A percentile compares a stretch with the other conserved stretches of the same genome.
phyloP scores from a whole-genome alignment of 2,329 filamentous ascomycete species.

The Aspergillus pseudonomiae region DNA sequence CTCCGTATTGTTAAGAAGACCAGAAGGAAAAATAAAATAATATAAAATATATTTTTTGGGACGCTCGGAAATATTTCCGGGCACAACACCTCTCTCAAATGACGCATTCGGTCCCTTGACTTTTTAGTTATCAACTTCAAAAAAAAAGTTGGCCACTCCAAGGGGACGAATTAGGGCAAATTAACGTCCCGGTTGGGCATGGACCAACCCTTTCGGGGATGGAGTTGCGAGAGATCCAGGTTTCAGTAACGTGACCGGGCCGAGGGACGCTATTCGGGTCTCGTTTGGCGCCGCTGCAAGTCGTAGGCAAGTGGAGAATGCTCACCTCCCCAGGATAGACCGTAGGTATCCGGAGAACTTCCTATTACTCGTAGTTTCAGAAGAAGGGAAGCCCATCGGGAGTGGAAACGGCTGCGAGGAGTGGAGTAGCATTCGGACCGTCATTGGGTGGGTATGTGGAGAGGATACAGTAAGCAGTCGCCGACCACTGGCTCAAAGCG shows the following conservation, averaged over 20 bases:
- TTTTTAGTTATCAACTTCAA: not conserved
- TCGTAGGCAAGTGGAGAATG: conserved; percentile 3
- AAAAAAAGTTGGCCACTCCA: not conserved
- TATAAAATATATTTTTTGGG: not conserved
- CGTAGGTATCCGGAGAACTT: conserved; percentile 5
- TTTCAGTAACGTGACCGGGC: conserved; percentile 31
- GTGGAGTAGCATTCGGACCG: conserved; percentile 1
- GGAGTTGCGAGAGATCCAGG: conserved; percentile 2
- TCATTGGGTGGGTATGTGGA: conserved; percentile 11
- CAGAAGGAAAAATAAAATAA: not conserved
- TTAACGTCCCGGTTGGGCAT: not conserved
- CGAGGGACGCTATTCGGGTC: conserved; percentile 19
- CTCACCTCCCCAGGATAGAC: not conserved
- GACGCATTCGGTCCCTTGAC: not conserved
- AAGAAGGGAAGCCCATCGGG: conserved; percentile 4
- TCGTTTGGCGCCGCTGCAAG: not conserved
- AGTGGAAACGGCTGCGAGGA: conserved; percentile 16
- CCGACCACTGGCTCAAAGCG: conserved; percentile 15
- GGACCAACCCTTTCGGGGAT: not conserved
- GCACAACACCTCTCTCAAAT: not conserved
- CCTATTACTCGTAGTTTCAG: too few species aligned
- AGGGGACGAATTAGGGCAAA: not conserved
- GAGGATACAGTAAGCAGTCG: conserved; percentile 14
- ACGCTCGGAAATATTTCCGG: not conserved
- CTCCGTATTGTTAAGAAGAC: not conserved